Evolutionary conservation across 2,329 filamentous ascomycete genomes (phyloP).

Genomic region (Calonectria ilicicola): DNA sequence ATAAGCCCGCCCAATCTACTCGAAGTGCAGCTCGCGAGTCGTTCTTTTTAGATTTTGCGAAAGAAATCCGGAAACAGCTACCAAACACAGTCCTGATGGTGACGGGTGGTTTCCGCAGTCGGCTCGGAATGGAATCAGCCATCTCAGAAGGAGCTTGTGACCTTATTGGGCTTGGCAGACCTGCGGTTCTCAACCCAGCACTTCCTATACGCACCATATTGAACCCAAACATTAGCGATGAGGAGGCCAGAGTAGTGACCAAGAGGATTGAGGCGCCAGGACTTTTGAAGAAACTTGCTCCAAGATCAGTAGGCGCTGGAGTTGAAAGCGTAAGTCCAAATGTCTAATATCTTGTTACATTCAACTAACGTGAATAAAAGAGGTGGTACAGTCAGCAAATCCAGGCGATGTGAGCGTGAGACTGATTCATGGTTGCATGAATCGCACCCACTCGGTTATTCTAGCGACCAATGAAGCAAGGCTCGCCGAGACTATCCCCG

Average conservation of each 20-base stretch:
- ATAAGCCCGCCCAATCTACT: background rate
- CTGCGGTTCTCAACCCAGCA: conserved; percentile 51
- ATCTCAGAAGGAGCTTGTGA: conserved; percentile 54
- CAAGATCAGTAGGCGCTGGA: conserved; percentile 30
- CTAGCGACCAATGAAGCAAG: too few relatives aligned
- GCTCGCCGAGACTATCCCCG: too few relatives aligned
- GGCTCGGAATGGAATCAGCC: conserved; percentile 55
- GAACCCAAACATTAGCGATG: conserved; percentile 26
- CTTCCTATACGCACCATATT: conserved; percentile 47
- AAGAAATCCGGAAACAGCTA: conserved; percentile 59
- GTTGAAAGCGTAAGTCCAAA: conserved; percentile 34
- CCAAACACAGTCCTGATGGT: conserved; percentile 64
- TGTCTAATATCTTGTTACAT: background rate
- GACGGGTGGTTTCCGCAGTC: conserved; percentile 72
- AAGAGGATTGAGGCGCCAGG: conserved; percentile 28
- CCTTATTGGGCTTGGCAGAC: conserved; percentile 54
- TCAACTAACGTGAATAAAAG: background rate
- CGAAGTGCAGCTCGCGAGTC: conserved; percentile 70
- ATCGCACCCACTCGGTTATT: too few relatives aligned
- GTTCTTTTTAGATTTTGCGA: conserved; percentile 76
- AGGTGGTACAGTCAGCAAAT: conserved; percentile 12
- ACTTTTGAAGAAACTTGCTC: conserved; percentile 29
- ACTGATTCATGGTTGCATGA: background rate
- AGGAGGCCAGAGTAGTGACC: conserved; percentile 27
- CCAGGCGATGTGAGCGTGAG: background rate